Percentiles rank a stretch among this genome's conserved stretches.
These are phyloP conservation scores for Coemansia sp. DNA, from an alignment of 192 early-diverging fungal genomes.

Conservation along the genomic window DNA sequence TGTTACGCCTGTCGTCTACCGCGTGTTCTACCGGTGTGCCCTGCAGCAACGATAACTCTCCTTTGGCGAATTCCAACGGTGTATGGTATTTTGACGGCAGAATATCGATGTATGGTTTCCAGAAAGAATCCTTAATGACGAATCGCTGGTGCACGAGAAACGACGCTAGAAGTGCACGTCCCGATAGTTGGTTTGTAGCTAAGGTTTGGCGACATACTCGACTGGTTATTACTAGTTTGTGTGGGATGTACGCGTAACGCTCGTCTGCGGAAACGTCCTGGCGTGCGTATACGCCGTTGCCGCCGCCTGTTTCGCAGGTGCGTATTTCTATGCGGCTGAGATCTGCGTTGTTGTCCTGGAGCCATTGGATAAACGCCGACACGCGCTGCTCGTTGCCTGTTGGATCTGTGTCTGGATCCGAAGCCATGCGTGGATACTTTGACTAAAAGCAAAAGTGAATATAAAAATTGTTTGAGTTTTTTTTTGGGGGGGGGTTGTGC, in stretches of 20 bases:
- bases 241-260: conserved; percentile 58
- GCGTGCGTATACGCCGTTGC: conserved; percentile 55
- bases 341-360: conserved; percentile 44
- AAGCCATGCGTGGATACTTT: too few species aligned
- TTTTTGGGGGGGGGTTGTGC: too few species aligned
- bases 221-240: conserved; percentile 53
- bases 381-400: conserved; percentile 9
- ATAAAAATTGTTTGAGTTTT: too few species aligned
- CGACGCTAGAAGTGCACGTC: conserved; percentile 51
- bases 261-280: conserved; percentile 40
- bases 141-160: conserved; percentile 58
- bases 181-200: conserved; percentile 15
- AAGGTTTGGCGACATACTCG: conserved; percentile 44
- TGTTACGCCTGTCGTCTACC: conserved; percentile 41
- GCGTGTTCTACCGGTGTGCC: conserved; percentile 59
- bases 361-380: conserved; percentile 39
- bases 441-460: not conserved
- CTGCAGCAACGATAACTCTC: conserved; percentile 52
- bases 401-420: not conserved
- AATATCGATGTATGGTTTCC: conserved; percentile 63
- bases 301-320: conserved; percentile 32
- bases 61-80: conserved; percentile 54
- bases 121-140: conserved; percentile 48
- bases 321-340: conserved; percentile 39
- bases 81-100: conserved; percentile 59